phyloP scores from a whole-genome alignment of 179 eudicot genomes.

The Vitellaria paradoxa region DNA sequence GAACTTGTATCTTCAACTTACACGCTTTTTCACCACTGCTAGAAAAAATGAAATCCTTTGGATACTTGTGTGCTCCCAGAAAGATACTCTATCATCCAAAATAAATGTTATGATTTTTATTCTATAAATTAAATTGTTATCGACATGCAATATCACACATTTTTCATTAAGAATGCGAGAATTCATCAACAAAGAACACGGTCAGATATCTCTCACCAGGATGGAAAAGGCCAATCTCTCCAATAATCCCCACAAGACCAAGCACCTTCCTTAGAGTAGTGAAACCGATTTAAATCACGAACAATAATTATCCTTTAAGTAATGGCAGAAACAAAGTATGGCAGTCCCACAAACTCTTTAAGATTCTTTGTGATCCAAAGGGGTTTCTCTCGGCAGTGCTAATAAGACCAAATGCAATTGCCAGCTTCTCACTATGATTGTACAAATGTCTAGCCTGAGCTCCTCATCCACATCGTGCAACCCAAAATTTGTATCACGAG shows the following conservation, averaged over 20 bases:
- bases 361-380: conserved; percentile 72
- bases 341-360: conserved; percentile 75
- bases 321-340: conserved; percentile 56
- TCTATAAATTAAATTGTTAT: not conserved
- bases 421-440: conserved; percentile 69
- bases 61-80: not conserved
- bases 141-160: not conserved
- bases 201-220: conserved; percentile 12
- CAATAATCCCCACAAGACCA: conserved; percentile 81
- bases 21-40: too few species aligned
- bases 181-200: not conserved
- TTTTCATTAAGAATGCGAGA: conserved; percentile 3
- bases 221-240: conserved; percentile 44
- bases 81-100: not conserved
- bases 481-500: conserved; percentile 57
- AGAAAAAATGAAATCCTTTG: not conserved
- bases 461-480: conserved; percentile 71
- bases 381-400: conserved; percentile 44
- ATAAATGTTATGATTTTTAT: not conserved
- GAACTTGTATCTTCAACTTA: too few species aligned
- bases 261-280: conserved; percentile 62
- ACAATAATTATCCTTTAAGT: conserved; percentile 46
- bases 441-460: conserved; percentile 43
- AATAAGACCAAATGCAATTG: conserved; percentile 66
- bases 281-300: conserved; percentile 75